phyloP scores from a whole-genome alignment of 192 early-diverging fungal genomes.

The Backusella luteola region DNA sequence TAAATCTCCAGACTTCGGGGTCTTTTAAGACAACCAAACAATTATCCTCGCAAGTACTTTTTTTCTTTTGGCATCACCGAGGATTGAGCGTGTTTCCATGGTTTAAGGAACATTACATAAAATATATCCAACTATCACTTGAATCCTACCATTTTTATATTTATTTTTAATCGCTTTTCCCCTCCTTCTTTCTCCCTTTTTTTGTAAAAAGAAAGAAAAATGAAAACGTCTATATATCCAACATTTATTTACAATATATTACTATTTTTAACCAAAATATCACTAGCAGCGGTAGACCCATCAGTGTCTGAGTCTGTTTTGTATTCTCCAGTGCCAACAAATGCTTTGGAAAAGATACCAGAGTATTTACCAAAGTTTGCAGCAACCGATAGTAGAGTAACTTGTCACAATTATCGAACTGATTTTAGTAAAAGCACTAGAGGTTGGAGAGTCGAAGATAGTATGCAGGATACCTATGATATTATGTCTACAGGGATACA shows the following conservation, averaged over 20 bases:
- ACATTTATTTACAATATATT: not conserved
- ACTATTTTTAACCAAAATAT: not conserved
- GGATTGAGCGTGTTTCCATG: not conserved
- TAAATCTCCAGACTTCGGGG: not conserved
- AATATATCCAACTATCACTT: not conserved
- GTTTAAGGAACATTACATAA: not conserved
- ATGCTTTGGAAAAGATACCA: not conserved
- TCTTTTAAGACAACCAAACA: not conserved
- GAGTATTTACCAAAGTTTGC: not conserved
- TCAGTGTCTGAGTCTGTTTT: not conserved
- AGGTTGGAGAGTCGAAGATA: conserved; percentile 11
- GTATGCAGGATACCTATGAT: conserved; percentile 18
- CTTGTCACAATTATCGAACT: conserved; percentile 15
- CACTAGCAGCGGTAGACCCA: not conserved
- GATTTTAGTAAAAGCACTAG: not conserved
- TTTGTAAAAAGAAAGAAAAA: not conserved
- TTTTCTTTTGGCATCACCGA: not conserved
- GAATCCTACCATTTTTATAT: not conserved
- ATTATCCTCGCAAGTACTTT: not conserved
- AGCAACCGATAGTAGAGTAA: not conserved
- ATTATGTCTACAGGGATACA: not conserved
- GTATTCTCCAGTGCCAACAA: not conserved
- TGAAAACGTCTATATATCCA: not conserved
- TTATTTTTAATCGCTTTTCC: not conserved
- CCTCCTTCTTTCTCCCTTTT: not conserved